A percentile compares a stretch with the other conserved stretches of the same genome.
phyloP scores from a whole-genome alignment of 176 grass and related monocot genomes.

The Poa annua region DNA sequence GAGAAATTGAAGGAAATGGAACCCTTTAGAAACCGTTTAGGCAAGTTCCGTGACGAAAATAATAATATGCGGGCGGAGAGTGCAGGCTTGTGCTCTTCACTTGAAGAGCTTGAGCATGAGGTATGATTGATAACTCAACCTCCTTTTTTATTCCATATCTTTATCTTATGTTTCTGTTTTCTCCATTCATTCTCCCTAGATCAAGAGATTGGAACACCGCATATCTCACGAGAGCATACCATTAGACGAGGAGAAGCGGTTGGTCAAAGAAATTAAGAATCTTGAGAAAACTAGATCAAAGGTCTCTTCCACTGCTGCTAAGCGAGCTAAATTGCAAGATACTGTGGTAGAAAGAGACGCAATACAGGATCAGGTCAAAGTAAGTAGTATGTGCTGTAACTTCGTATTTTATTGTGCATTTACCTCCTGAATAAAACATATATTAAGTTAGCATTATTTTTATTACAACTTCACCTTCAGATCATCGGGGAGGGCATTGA shows the following conservation, averaged over 20 bases:
- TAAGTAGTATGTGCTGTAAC: conserved; percentile 50
- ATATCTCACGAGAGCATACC: conserved; percentile 92
- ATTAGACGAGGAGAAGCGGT: conserved; percentile 81
- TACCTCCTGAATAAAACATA: conserved; percentile 26
- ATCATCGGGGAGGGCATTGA: conserved; percentile 57
- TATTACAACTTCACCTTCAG: conserved; percentile 37
- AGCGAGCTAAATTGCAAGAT: conserved; percentile 76
- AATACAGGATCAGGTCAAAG: conserved; percentile 91
- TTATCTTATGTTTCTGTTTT: conserved; percentile 43
- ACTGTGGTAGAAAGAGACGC: conserved; percentile 75
- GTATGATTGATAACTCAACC: conserved; percentile 48
- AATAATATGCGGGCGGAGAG: conserved; percentile 76
- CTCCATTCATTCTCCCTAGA: conserved; percentile 49
- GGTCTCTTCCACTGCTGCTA: conserved; percentile 75
- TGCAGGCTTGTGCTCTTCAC: conserved; percentile 85
- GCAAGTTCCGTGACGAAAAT: conserved; percentile 80
- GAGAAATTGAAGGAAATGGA: conserved; percentile 83
- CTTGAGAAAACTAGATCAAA: conserved; percentile 88
- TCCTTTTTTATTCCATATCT: background rate
- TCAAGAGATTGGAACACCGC: conserved; percentile 77
- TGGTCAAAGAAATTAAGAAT: conserved; percentile 85
- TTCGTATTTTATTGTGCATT: conserved; percentile 31
- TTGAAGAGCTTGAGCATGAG: conserved; percentile 81
- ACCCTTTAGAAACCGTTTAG: conserved; percentile 76
- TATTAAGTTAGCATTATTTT: conserved; percentile 33